Evolutionary conservation across 148 eudicot genomes (phyloP), one percentile per base, ranked within the genome.

Genomic region (Silene conica): DNA sequence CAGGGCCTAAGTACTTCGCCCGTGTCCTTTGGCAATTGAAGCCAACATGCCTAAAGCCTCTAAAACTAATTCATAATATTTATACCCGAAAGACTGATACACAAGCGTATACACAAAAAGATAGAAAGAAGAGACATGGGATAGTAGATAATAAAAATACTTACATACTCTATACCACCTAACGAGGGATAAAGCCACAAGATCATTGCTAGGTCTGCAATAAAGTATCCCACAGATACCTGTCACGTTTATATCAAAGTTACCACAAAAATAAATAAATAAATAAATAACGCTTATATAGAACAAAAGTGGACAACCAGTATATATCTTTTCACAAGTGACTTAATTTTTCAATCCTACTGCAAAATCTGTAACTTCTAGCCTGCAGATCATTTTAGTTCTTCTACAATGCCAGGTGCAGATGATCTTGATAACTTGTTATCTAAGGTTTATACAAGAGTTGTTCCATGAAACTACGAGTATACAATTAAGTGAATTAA

Each of bases 161-260:
- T 91, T 86, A 93, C 98, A 89, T 86, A 93, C 77, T 93, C 98
- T 60, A 87, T 52, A 82, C 98, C 98, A 78, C 98, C 98, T 81
- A 93, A 80, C 62, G 92, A 83, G 80, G 98, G 98, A 86, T 86
- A 91, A 67, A 86, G 72, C 98, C 98, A 93, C 76, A 87, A 82
- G 78, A 93, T 87, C 92, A 93, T 84, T 73, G 82, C 95, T 71
- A 93, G 93, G 54, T 48, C 54, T 48, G 54, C 54, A 82, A 89
- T 72, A 75, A 94, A 94, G 85, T 94, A 94, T 15, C 98, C 98
- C 70, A 88, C 96, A 74, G 99, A 90, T 76, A 92, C 90, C 99
- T 95, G 99, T 78, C 79, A 86, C 74, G 69, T 77, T 72, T 63
- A 79, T 52, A 80, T 75, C 71, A 59, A 82, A 63, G 78, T 75